Conservation (phyloP, 768 basidiomycete species). For the Naganishia kalamii region DNA sequence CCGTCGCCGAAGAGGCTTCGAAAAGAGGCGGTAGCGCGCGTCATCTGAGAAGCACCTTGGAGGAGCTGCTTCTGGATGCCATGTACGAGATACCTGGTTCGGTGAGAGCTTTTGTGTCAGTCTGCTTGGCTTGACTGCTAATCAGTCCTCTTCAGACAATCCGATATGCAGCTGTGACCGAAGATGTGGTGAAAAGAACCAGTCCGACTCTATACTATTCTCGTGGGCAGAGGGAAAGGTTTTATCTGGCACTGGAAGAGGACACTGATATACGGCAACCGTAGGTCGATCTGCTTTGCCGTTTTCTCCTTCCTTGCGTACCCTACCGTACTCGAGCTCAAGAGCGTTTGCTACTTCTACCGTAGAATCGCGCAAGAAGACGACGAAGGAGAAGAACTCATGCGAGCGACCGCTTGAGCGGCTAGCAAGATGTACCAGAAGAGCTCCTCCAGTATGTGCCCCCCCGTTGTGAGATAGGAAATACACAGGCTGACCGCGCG, state of each 20-base stretch:
- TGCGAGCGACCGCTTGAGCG: conserved; percentile 13
- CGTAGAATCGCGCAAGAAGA: neutral
- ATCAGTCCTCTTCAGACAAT: conserved; percentile 55
- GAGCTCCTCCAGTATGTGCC: neutral
- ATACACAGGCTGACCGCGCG: neutral
- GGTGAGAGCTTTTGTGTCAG: conserved; percentile 26
- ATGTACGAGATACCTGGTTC: conserved; percentile 61
- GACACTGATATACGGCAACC: conserved; percentile 25
- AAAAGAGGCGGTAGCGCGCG: conserved; percentile 84
- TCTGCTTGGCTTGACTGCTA: neutral
- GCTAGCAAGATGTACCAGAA: neutral
- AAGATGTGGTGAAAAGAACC: conserved; percentile 61
- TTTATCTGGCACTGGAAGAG: conserved; percentile 34
- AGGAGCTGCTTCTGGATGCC: conserved; percentile 70
- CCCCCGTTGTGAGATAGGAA: neutral
- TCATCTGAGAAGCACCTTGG: conserved; percentile 84
- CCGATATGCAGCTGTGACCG: conserved; percentile 73
- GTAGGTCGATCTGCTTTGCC: conserved; percentile 10
- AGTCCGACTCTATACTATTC: conserved; percentile 68
- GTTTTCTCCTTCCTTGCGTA: neutral
- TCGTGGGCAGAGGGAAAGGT: conserved; percentile 37
- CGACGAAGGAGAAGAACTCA: neutral
- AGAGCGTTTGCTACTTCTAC: conserved; percentile 15
- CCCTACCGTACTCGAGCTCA: neutral
- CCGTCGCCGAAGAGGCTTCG: conserved; percentile 70